Evolutionary conservation across 2,329 filamentous ascomycete species (phyloP).

Genomic region (Claviceps pusilla): DNA sequence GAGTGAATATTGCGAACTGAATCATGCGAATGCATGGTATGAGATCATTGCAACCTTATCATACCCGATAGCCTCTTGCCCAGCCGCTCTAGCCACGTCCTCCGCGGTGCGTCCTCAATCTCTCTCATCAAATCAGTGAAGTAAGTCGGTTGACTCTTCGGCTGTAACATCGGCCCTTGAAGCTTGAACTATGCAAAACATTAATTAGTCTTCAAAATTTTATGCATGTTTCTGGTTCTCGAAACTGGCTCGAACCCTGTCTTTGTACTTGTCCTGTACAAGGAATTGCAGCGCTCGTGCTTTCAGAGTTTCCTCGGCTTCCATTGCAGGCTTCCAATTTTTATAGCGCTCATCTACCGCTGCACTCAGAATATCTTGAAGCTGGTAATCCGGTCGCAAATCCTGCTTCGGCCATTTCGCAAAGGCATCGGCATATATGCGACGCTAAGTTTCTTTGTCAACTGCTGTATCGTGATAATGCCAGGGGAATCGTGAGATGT

Average conservation of each 20-base stretch:
- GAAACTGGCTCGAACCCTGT: constrained; percentile 28
- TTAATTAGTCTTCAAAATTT: background rate
- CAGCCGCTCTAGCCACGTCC: constrained; percentile 37
- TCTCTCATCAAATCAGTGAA: constrained; percentile 46
- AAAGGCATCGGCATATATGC: constrained; percentile 23
- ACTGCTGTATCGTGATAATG: too few species aligned
- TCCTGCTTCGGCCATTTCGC: constrained; percentile 49
- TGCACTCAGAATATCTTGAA: constrained; percentile 38
- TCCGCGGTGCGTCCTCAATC: constrained; percentile 45
- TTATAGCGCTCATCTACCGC: constrained; percentile 21
- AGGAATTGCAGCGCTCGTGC: constrained; percentile 45
- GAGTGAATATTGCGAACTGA: background rate
- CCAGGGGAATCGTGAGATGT: too few species aligned
- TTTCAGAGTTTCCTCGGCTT: constrained; percentile 38
- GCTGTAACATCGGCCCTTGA: constrained; percentile 36
- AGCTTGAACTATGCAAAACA: constrained; percentile 20
- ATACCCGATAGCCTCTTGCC: constrained; percentile 42
- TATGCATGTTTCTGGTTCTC: background rate
- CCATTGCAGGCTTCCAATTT: constrained; percentile 19
- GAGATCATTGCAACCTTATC: constrained; percentile 38
- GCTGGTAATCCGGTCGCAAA: constrained; percentile 47
- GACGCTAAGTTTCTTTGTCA: constrained; percentile 13
- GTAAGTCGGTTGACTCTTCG: constrained; percentile 49
- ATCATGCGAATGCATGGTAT: background rate
- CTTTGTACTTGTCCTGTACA: constrained; percentile 43